Percentiles rank a stretch among this genome's conserved stretches.
Conservation (phyloP, 805 yeast genomes). For the Yamadazyma endophytica region DNA sequence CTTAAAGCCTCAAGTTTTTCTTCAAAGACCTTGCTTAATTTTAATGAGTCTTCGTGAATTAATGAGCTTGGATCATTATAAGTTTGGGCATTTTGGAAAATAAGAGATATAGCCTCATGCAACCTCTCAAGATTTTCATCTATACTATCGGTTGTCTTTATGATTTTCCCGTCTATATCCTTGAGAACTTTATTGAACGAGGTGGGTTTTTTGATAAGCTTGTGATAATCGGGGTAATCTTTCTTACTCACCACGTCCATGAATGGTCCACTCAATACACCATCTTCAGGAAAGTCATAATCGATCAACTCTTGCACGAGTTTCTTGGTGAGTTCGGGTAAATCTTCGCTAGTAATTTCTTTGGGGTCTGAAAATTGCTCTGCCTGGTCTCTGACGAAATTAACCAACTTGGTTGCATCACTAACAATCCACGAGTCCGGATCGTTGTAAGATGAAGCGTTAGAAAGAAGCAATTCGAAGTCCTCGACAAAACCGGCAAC, state of each 20-base stretch:
- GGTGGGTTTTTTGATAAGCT: constrained; percentile 68
- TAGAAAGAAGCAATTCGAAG: constrained; percentile 31
- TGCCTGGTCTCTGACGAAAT: constrained; percentile 52
- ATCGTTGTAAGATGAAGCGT: constrained; percentile 38
- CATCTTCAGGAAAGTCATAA: constrained; percentile 46
- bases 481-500: constrained; percentile 33
- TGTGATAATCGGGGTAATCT: constrained; percentile 77
- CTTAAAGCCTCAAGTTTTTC: constrained; percentile 31
- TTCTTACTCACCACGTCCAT: constrained; percentile 66
- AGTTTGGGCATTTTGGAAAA: constrained; percentile 73
- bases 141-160: constrained; percentile 19
- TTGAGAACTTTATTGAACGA: constrained; percentile 58
- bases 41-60: constrained; percentile 66
- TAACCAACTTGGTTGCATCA: constrained; percentile 55
- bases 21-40: constrained; percentile 51
- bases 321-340: constrained; percentile 17
- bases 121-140: constrained; percentile 55
- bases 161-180: constrained; percentile 49
- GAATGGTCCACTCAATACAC: constrained; percentile 64
- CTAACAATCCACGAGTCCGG: constrained; percentile 54
- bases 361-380: constrained; percentile 12
- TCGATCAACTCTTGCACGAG: constrained; percentile 38
- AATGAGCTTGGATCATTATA: constrained; percentile 74
- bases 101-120: constrained; percentile 51
- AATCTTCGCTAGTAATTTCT: constrained; percentile 14